Conservation (phyloP, 2,329 filamentous ascomycete species). For the Pseudogymnoascus sp. region DNA sequence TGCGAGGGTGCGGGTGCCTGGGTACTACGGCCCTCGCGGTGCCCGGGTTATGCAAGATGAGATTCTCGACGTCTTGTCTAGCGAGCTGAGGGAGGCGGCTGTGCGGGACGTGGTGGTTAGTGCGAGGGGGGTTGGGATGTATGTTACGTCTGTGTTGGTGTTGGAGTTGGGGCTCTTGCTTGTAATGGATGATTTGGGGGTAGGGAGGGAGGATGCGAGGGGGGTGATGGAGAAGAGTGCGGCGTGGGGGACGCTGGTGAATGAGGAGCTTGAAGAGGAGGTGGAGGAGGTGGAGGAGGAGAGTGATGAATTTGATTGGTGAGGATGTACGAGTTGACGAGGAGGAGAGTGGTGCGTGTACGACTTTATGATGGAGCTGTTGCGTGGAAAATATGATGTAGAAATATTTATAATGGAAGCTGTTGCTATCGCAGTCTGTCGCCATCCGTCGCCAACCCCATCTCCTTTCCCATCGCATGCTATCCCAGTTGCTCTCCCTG, state of each 20-base stretch:
- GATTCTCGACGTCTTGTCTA: constrained; percentile 52
- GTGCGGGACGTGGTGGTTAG: constrained; percentile 58
- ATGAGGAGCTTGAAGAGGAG: constrained; percentile 47
- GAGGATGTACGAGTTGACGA: too few species aligned
- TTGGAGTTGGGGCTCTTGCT: constrained; percentile 54
- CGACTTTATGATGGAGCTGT: neutral
- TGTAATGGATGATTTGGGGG: constrained; percentile 50
- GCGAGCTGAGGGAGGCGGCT: constrained; percentile 51
- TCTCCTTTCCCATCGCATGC: too few species aligned
- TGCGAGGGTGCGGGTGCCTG: constrained; percentile 37
- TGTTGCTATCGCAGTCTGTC: too few species aligned
- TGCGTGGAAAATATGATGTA: neutral
- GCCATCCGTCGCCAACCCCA: too few species aligned
- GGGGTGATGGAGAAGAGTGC: constrained; percentile 21
- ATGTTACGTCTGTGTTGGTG: constrained; percentile 67
- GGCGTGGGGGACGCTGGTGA: constrained; percentile 20
- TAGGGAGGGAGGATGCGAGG: constrained; percentile 33
- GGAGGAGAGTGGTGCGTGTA: neutral
- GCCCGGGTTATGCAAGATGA: constrained; percentile 62
- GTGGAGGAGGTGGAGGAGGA: constrained; percentile 46
- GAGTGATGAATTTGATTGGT: constrained; percentile 20
- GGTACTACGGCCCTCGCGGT: constrained; percentile 77
- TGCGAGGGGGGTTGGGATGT: constrained; percentile 56
- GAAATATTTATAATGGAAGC: too few species aligned
- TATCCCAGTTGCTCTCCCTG: too few species aligned